Evolutionary conservation across 805 yeast species (phyloP), one percentile per base, ranked within the genome.

Genomic region (Maudiozyma pseudohumilis): DNA sequence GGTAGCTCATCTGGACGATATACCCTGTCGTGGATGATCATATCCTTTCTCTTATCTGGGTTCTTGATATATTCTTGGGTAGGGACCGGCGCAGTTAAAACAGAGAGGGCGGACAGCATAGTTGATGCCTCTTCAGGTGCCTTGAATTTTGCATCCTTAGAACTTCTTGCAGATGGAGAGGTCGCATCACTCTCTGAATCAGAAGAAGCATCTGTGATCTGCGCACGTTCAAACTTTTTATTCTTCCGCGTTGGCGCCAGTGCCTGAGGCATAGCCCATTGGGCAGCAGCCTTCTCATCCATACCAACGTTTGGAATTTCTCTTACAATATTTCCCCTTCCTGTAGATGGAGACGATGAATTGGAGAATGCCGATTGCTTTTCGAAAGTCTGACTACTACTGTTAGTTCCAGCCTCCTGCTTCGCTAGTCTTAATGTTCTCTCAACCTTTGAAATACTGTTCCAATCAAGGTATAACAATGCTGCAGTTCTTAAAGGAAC

Each of bases 401-500:
- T 28, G 31, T 9, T 12, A 17, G 17, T 28, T 12, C 20, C 8
- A 16, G 12, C 5, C 19, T 16, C 19, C 18, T 28, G 18, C 42
- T 43, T 39, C 49, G 49, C n/a, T n/a, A n/a, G n/a, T n/a, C n/a
- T n/a, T n/a, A n/a, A n/a, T 10, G 66, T 65, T 33, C 56, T 56
- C 6, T 64, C 59, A 1, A 79, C 80, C 34, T 69, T 67, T 3
- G 71, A 64, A 13, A 81, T 62, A 3, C 86, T 94, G 41, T 72
- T 71, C 82, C 94, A 87, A 56, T 92, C 97, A 11, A 92, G 59
- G 51, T 80, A 89, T 20, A 89, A 59, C 37, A 89, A 62, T 0
- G 96, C 86, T 0, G 95, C 77, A 0, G 98, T 92, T 36, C 97
- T 65, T 48, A 92, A 64, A 0, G 98, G 97, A 2, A 92, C 98